Evolutionary conservation across 208 protist species (phyloP), one percentile per base, ranked within the genome.

Genomic region (Acanthamoeba royreba): DNA sequence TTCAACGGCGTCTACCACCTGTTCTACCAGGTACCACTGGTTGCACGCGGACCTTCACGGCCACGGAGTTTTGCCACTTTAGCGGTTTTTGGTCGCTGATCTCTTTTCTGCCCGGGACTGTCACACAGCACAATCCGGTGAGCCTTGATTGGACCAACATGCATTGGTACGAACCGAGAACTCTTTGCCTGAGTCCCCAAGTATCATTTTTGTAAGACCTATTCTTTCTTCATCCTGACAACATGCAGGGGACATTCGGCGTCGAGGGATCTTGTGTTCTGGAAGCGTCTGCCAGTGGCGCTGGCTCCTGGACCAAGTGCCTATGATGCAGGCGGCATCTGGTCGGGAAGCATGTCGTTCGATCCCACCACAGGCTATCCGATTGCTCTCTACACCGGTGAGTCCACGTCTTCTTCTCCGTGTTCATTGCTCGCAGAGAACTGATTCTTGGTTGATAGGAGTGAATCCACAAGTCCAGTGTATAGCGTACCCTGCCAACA

Each of bases 81-180:
- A 55, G 19, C 49, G 19, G 19, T 55, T 55, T 55, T 55, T 55
- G 49, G 49, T 55, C 19, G 49, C 19, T 55, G 19, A 55, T 55
- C 9, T 55, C 49, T 58, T 22, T 22, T n/a, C 13, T 22, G 22
- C 49, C 49, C 22, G 49, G 49, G 49, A 13, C 15, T 28, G 5
- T 9, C 58, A 11, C 33, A 28, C n/a, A 81, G 38, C 69, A 81
- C 69, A 47, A 81, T 22, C 69, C 69, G 3, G 40, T 35, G 19
- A 81, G 69, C 69, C 43, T 81, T 42, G 69, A 33, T 8, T 81
- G 69, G 69, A 81, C 69, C 38, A 81, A 81, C 69, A 81, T 81
- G 69, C 69, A 81, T 19, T 81, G 69, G 69, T 63, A 25, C 55
- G 11, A 25, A 0, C 2, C 13, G 7, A 17, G 53, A 11, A 0